Evolutionary conservation across 2,329 filamentous ascomycete genomes (phyloP), one percentile per base, ranked within the genome.

Genomic region (Polytolypa hystricis): DNA sequence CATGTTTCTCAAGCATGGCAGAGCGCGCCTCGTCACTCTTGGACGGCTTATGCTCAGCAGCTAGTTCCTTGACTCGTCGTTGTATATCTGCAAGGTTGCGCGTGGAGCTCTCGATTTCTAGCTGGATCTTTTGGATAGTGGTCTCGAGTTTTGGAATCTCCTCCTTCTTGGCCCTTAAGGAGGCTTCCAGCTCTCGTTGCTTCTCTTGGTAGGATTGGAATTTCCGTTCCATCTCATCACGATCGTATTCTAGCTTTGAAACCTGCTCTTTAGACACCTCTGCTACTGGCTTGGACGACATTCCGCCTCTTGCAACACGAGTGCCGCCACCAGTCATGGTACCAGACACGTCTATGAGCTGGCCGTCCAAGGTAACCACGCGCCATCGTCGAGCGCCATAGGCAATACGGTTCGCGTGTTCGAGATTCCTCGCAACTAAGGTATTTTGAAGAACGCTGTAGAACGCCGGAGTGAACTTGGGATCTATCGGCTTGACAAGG

Each of bases 241-340:
- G 81, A 51, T 95, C 87, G 30, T 74, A 68, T 57, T 98, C 91
- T 10, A 95, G 74, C 61, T 91, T 87, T 33, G 73, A 58, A 3
- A 98, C 89, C 52, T 93, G 83, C 47, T 96, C 89, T 57, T 85
- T 87, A 35, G 78, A 82, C 11, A 81, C 82, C 40, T 93, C 85
- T 1, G 84, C 74, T n/a, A 83, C 79, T 30, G 93, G 77, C 61
- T 94, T 96, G 8, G 87, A 93, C 0, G 89, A 96, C 93, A 98
- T 98, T 39, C 86, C 77, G 1, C 93, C 93, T 54, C 80, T 85
- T 50, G 89, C 87, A 39, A 91, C 84, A 11, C 84, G 83, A 30
- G 77, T 89, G 39, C 91, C 91, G 69, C 91, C 91, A 67, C 91
- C 91, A 40, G 84, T 94, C 91, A 98, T 96, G 23, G 91, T 96